Evolutionary conservation across 1,284 basidiomycete genomes (phyloP), one percentile per base, ranked within the genome.

Genomic region (Pholiota adiposa): DNA sequence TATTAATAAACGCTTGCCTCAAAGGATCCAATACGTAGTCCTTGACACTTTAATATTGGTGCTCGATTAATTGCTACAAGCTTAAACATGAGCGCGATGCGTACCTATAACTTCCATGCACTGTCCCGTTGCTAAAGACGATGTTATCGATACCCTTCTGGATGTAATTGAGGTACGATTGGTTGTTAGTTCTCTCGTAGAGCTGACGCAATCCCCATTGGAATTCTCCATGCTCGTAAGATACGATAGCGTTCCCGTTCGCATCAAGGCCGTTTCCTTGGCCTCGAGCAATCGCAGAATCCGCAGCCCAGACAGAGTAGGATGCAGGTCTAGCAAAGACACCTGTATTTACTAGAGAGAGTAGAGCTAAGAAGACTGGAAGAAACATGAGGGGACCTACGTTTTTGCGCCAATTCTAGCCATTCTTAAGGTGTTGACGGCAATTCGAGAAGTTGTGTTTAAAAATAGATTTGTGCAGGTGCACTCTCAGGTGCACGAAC

Each of bases 161-260:
- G 41, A 81, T 79, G 56, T 79, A 81, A 53, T 78, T 65, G 63
- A 70, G 77, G 62, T 81, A 82, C 0, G 72, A 74, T 60, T 65
- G 55, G 61, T 80, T 80, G 19, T 75, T 76, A 3, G 76, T 79
- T 19, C 58, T 63, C 54, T 78, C 77, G 58, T 73, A 79, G 23
- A 80, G 67, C 25, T 70, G 67, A 14, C 72, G 67, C 11, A 81
- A 67, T 0, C 74, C 78, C 73, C 75, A 77, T 60, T 79, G 73
- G 21, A 80, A 73, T 58, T 75, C 77, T 48, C 79, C 79, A 50
- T 82, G 75, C 57, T 78, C 77, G 62, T 82, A 82, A 2, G 73
- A 74, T n/a, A 79, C 76, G 2, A 66, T 57, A 0, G 78, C 69
- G 9, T 58, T 68, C 27, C 77, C 76, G 25, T 56, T 66, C 2